Evolutionary conservation across 768 basidiomycete species (phyloP).

Genomic region (Trichaptum fuscoviolaceum): DNA sequence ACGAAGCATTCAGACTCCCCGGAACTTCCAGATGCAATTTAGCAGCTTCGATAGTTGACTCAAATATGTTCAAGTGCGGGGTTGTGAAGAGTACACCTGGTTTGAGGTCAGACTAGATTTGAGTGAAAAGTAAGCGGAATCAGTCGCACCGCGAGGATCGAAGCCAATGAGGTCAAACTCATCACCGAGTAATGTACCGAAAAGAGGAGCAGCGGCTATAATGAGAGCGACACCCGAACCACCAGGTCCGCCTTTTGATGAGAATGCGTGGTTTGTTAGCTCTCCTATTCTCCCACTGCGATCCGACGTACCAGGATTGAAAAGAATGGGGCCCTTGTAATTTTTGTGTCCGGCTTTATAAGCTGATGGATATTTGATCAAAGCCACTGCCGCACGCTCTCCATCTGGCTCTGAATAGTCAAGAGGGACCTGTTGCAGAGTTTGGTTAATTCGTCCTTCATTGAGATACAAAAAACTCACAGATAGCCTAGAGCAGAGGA

Average conservation of each 20-base stretch:
- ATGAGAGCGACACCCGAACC: constrained; percentile 21
- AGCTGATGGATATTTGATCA: constrained; percentile 21
- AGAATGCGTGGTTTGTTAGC: neutral
- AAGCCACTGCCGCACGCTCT: constrained; percentile 20
- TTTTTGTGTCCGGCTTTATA: constrained; percentile 9
- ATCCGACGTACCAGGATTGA: constrained; percentile 19
- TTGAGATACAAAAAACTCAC: neutral
- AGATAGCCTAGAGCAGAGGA: neutral
- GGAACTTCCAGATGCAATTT: neutral
- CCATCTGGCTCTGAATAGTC: constrained; percentile 22
- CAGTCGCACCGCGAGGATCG: constrained; percentile 23
- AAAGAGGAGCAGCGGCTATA: neutral
- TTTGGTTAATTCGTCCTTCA: neutral
- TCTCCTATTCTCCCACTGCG: neutral
- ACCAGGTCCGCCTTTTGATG: constrained; percentile 17
- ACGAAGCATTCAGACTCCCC: neutral
- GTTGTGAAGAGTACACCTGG: neutral
- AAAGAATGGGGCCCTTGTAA: constrained; percentile 27
- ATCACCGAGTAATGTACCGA: constrained; percentile 16
- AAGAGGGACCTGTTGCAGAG: constrained; percentile 21
- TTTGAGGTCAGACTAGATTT: neutral
- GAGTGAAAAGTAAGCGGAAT: neutral
- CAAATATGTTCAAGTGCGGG: neutral
- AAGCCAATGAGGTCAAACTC: constrained; percentile 23
- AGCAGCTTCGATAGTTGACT: neutral